Evolutionary conservation across 805 yeast species (phyloP), one percentile per base, ranked within the genome.

Genomic region (Kodamaea kaohsiungensis): DNA sequence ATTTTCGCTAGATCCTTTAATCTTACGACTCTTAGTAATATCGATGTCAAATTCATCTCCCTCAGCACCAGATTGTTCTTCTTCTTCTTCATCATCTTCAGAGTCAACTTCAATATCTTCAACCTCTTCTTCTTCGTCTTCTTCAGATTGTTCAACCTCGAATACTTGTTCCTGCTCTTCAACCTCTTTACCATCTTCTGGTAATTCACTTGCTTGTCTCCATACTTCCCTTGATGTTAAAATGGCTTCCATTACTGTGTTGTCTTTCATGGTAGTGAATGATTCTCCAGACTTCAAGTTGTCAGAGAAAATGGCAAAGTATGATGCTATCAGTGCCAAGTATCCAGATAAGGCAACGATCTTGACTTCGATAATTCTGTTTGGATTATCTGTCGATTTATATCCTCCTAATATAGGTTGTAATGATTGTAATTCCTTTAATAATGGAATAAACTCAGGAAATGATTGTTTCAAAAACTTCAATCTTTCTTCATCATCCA

Each of bases 221-320:
- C 97, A 92, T 15, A 89, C 79, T 65, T 93, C 97, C 60, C 96
- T 81, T 2, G 95, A 79, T 51, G 88, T 85, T 52, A 93, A 73
- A 35, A 93, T 86, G 27, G 88, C 82, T 64, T 89, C 91, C 97
- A 95, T 93, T 1, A 93, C 87, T 2, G 93, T 88, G 60, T 88
- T 93, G 53, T 90, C 96, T 62, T 90, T 91, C 87, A 92, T 85
- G 35, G 76, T 67, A 10, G 62, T 52, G 56, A 85, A 81, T 2
- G 78, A 75, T 50, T 84, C 87, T 25, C 83, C 86, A 18, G 75
- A 74, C 45, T 74, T 70, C 40, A 86, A 65, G 46, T 82, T 79
- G 39, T 84, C 84, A 15, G 82, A 70, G 58, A 93, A 83, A 13
- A 95, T 66, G 2, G 96, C 88, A 62, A 93, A 83, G 67, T 91